Evolutionary conservation across 2,329 filamentous ascomycete species (phyloP).

Genomic region (Colletotrichum camelliae): DNA sequence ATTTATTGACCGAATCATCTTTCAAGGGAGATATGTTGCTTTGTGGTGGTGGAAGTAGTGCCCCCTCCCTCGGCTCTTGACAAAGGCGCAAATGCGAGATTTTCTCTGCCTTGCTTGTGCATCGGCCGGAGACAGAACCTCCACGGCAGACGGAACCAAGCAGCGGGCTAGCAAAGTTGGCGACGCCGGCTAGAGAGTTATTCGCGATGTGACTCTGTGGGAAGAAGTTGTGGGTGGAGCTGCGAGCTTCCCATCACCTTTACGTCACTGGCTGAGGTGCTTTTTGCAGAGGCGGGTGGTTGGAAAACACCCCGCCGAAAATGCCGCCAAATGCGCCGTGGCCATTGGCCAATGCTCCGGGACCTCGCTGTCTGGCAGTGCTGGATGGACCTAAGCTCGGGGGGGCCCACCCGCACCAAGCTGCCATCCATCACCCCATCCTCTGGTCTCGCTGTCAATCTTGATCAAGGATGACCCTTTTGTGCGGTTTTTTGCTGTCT

Average conservation of each 20-base stretch:
- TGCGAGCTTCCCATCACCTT: slow-evolving; percentile 1
- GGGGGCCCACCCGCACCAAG: not conserved
- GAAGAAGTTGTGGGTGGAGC: not conserved
- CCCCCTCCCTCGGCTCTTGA: not conserved
- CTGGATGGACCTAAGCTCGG: not conserved
- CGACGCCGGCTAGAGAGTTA: not conserved
- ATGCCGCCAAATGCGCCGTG: not conserved
- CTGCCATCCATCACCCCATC: not conserved
- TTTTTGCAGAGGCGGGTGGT: not conserved
- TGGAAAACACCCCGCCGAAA: not conserved
- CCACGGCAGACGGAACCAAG: not conserved
- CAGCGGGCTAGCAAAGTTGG: not conserved
- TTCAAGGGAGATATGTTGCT: not conserved
- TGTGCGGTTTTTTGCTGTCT: not conserved
- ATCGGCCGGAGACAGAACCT: not conserved
- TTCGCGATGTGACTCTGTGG: not conserved
- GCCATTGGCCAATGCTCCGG: slow-evolving; percentile 7
- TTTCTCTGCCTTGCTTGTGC: not conserved
- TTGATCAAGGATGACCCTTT: not conserved
- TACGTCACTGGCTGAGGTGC: slow-evolving; percentile 13
- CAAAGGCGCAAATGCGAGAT: not conserved
- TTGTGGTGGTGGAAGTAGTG: not conserved
- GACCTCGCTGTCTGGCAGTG: not conserved
- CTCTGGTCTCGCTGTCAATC: not conserved
- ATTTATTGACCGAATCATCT: not conserved